Evolutionary conservation across 805 yeast species (phyloP).

Genomic region (Yarrowia yakushimensis): DNA sequence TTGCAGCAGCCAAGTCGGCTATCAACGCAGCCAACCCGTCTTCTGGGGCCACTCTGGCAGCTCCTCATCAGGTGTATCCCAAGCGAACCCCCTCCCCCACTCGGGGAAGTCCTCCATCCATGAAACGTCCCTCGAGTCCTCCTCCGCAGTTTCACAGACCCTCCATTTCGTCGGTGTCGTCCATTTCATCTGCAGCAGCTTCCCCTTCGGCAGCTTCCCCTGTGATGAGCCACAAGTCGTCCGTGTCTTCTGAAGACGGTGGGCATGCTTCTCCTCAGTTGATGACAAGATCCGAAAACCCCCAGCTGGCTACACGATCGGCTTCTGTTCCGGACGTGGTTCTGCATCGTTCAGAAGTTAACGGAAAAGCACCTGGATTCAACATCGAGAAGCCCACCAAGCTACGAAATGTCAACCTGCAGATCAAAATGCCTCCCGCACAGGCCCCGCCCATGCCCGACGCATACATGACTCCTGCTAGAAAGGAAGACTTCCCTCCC

Average conservation of each 20-base stretch:
- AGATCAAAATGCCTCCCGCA: conserved; percentile 11
- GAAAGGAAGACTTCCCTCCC: neutral
- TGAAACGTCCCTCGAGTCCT: conserved; percentile 32
- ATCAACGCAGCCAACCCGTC: neutral
- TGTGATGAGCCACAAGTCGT: conserved; percentile 29
- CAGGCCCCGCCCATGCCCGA: conserved; percentile 16
- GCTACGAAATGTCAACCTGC: conserved; percentile 20
- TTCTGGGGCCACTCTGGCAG: neutral
- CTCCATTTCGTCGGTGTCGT: conserved; percentile 37
- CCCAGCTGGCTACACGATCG: conserved; percentile 1
- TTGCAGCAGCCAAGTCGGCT: conserved; percentile 3
- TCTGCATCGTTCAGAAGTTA: neutral
- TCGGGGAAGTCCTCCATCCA: conserved; percentile 32
- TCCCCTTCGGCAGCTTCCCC: conserved; percentile 21
- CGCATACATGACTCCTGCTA: conserved; percentile 2
- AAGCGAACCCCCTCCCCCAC: conserved; percentile 50
- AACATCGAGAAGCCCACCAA: conserved; percentile 22
- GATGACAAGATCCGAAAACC: neutral
- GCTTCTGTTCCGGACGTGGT: conserved; percentile 2
- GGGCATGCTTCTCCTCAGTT: conserved; percentile 27
- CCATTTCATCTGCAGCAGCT: conserved; percentile 31
- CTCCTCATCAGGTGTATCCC: conserved; percentile 12
- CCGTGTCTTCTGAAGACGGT: conserved; percentile 28
- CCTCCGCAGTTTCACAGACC: conserved; percentile 33
- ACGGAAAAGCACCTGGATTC: conserved; percentile 25